These are phyloP conservation scores for Leishmania gerbilli DNA, from an alignment of 208 protist genomes.

Conservation along the genomic window DNA sequence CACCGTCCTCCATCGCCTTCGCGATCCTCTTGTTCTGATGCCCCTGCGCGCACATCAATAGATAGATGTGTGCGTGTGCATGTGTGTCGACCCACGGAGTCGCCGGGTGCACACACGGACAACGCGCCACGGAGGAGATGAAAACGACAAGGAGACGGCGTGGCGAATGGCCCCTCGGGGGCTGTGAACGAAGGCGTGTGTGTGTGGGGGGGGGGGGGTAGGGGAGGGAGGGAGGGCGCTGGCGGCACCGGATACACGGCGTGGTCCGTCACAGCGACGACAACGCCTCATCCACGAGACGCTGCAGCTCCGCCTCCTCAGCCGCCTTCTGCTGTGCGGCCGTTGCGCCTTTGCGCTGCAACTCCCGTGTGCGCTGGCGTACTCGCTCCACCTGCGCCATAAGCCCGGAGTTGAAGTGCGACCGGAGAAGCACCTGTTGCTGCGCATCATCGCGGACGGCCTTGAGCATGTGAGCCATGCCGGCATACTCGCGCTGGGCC, in stretches of 20 bases:
- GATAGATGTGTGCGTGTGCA: too few species aligned
- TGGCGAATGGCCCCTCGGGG: too few species aligned
- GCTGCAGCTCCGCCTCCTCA: constrained; percentile 42
- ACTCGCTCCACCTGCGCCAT: constrained; percentile 9
- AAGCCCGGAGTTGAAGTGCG: constrained; percentile 29
- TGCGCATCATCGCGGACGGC: constrained; percentile 21
- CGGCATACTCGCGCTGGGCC: constrained; percentile 16
- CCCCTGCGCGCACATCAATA: too few species aligned
- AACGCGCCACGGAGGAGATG: too few species aligned
- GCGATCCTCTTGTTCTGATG: too few species aligned
- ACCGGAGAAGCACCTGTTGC: constrained; percentile 31
- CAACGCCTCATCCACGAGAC: constrained; percentile 37
- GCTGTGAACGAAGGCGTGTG: neutral
- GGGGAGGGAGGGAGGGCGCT: neutral
- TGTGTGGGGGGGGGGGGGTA: neutral
- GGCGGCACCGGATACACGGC: neutral
- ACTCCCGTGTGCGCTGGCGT: constrained; percentile 15
- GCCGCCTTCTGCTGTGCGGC: constrained; percentile 10
- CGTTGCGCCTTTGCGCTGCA: constrained; percentile 7
- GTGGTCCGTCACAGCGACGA: constrained; percentile 1
- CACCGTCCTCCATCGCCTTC: too few species aligned
- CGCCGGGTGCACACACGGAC: too few species aligned
- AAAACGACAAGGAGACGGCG: too few species aligned
- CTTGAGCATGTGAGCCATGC: constrained; percentile 5
- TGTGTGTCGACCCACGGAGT: too few species aligned